Conservation (phyloP, 1,284 basidiomycete genomes). For the Boletus austroedulis region DNA sequence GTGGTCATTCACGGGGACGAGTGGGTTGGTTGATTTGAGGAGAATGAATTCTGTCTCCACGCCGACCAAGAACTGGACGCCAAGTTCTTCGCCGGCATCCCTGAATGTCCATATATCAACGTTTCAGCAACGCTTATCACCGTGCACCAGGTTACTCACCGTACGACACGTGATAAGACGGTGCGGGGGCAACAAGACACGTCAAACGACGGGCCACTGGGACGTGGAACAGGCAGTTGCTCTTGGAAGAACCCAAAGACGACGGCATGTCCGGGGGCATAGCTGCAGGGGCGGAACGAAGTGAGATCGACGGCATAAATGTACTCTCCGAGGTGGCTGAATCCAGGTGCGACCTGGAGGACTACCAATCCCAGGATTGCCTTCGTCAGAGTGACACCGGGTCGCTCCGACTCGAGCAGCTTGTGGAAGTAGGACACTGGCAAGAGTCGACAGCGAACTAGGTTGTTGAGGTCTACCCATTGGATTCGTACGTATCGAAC, state of each 20-base stretch:
- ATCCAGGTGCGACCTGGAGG: constrained; percentile 38
- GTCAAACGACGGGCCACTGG: constrained; percentile 37
- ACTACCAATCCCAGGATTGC: constrained; percentile 48
- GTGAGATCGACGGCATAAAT: constrained; percentile 53
- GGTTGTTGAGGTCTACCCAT: constrained; percentile 60
- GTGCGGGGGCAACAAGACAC: constrained; percentile 56
- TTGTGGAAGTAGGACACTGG: constrained; percentile 53
- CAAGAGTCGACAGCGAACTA: constrained; percentile 54
- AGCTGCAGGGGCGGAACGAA: constrained; percentile 49
- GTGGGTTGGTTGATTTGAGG: constrained; percentile 49
- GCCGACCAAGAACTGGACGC: constrained; percentile 58
- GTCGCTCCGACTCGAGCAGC: constrained; percentile 48
- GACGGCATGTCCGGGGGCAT: constrained; percentile 55
- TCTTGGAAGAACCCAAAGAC: constrained; percentile 66
- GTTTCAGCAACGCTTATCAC: background rate
- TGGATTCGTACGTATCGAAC: constrained; percentile 50
- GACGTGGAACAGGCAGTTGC: constrained; percentile 41
- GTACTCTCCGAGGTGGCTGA: constrained; percentile 48
- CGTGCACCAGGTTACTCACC: constrained; percentile 39
- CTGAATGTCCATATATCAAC: background rate
- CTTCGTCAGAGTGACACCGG: constrained; percentile 48
- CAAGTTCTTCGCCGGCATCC: constrained; percentile 40
- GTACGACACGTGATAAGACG: constrained; percentile 46
- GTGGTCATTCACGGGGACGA: constrained; percentile 46
- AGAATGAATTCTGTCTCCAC: constrained; percentile 70